Evolutionary conservation across 2,329 filamentous ascomycete genomes (phyloP).

Genomic region (Beauveria australis): DNA sequence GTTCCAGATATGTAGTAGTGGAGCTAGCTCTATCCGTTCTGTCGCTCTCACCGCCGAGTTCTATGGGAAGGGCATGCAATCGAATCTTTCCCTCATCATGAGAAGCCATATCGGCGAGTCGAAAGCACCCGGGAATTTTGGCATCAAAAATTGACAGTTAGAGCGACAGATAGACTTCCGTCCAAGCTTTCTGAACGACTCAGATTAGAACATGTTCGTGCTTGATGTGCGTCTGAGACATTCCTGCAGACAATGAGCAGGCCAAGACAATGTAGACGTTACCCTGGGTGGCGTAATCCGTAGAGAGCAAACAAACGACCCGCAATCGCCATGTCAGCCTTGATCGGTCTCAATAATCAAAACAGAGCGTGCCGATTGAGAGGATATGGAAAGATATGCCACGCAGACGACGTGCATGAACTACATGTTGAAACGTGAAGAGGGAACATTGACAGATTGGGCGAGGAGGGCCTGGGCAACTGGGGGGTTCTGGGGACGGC

Average conservation of each 20-base stretch:
- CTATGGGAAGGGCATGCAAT: not conserved
- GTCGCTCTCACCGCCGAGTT: conserved; percentile 11
- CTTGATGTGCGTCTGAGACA: not conserved
- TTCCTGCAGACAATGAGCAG: not conserved
- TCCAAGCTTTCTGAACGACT: not conserved
- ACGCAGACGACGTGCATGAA: too few species aligned
- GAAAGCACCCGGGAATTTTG: not conserved
- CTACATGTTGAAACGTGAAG: too few species aligned
- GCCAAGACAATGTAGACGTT: not conserved
- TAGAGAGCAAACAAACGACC: not conserved
- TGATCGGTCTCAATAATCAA: too few species aligned
- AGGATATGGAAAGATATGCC: too few species aligned
- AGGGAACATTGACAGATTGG: too few species aligned
- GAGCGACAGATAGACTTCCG: not conserved
- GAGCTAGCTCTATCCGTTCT: conserved; percentile 17
- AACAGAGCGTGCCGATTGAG: too few species aligned
- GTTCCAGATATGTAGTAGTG: conserved; percentile 15
- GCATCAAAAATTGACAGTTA: too few species aligned
- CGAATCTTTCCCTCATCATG: not conserved
- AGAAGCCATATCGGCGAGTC: not conserved
- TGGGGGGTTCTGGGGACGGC: too few species aligned
- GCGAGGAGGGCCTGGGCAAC: too few species aligned
- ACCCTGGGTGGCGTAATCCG: not conserved
- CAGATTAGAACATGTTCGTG: not conserved
- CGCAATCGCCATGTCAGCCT: not conserved